phyloP scores from a whole-genome alignment of 257 asterid genomes.

The Petrea volubilis region DNA sequence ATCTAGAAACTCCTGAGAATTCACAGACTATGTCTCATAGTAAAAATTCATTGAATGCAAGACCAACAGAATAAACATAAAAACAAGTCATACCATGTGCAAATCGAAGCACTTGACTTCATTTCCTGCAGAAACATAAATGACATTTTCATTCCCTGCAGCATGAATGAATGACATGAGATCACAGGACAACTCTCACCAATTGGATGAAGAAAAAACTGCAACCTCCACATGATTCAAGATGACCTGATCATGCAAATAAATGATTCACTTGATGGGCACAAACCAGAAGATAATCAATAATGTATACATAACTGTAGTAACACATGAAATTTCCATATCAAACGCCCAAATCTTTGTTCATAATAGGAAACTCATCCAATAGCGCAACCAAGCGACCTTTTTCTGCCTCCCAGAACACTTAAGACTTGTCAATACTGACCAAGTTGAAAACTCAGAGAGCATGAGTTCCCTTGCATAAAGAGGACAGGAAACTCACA shows the following conservation, averaged over 20 bases:
- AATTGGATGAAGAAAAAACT: background rate
- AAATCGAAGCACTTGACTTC: conserved; percentile 77
- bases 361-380: background rate
- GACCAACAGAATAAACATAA: background rate
- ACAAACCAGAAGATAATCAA: background rate
- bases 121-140: conserved; percentile 67
- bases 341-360: background rate
- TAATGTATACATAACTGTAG: background rate
- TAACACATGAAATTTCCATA: background rate
- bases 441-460: background rate
- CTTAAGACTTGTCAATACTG: background rate
- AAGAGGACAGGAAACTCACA: background rate
- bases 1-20: background rate
- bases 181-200: background rate
- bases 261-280: background rate
- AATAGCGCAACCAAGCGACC: background rate
- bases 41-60: background rate
- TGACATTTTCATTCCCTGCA: conserved; percentile 84
- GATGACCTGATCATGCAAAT: background rate
- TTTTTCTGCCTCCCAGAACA: background rate
- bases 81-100: conserved; percentile 52
- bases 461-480: background rate
- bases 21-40: background rate
- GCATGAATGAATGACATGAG: conserved; percentile 15
- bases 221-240: conserved; percentile 11